These are phyloP conservation scores for Venturia pyrina DNA, from an alignment of 2,329 filamentous ascomycete species.

Conservation along the genomic window DNA sequence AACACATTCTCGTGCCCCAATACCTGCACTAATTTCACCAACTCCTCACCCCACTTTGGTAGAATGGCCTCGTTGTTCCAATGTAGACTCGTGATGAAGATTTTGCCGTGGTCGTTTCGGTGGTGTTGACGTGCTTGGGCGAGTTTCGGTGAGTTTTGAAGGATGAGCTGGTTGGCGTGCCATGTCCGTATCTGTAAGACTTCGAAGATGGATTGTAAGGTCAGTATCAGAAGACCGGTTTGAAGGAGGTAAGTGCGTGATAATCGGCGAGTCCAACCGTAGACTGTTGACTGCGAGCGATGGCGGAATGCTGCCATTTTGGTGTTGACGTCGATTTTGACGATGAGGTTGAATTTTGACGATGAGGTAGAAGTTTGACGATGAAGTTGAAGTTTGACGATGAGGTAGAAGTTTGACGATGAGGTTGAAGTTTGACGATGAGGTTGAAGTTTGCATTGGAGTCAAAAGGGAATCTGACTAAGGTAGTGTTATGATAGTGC, in stretches of 20 bases:
- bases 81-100: conserved; percentile 5
- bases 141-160: not conserved
- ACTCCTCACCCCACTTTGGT: conserved; percentile 46
- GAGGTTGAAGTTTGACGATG: too few species aligned
- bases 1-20: conserved; percentile 57
- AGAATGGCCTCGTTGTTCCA: conserved; percentile 7
- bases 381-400: too few species aligned
- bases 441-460: too few species aligned
- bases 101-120: not conserved
- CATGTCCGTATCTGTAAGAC: not conserved
- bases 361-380: too few species aligned
- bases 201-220: not conserved
- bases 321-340: not conserved
- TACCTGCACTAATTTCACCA: conserved; percentile 45
- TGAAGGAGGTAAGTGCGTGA: not conserved
- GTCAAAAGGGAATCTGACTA: too few species aligned
- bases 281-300: not conserved
- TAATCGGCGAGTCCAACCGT: not conserved
- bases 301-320: not conserved
- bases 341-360: too few species aligned
- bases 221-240: not conserved
- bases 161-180: not conserved
- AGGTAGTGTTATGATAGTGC: too few species aligned
- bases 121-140: not conserved
- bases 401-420: too few species aligned